Evolutionary conservation across 2,329 filamentous ascomycete species (phyloP), one percentile per base, ranked within the genome.

Genomic region (Beauveria scarabaeidicola): DNA sequence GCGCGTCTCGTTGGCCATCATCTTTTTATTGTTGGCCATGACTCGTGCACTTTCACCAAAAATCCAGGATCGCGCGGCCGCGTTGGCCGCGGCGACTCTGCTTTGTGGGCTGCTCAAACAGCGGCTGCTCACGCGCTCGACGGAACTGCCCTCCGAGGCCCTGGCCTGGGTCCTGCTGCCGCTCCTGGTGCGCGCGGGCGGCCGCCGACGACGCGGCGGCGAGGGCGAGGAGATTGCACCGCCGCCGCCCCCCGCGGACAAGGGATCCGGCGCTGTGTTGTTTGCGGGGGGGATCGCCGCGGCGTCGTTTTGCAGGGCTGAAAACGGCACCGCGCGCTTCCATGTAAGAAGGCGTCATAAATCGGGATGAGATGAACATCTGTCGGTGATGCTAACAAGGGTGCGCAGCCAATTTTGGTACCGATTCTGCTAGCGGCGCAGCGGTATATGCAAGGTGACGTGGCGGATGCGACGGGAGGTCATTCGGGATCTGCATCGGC

Each of bases 131-230:
- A 58, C 66, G 0, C 57, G 56, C 8, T 61, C 66, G 29, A 46
- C 67, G 1, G 72, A 73, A 52, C 51, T 73, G 5, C 61, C 47
- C 11, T 74, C 73, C 0, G 73, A 75, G 59, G 52, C 66, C 1
- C n/a, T 73, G 1, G 68, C 69, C 17, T 75, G 73, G 72, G 36
- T 61, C 1, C 11, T 69, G 4, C 32, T 74, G 21, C 67, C 71
- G 0, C 6, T 65, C 5, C 6, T 73, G 1, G 65, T 69, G 13
- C 54, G 48, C 4, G 2, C 7, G 23, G 15, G n/a, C 32, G 6
- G 32, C 32, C 32, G 11, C 32, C 32, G 15, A 19, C 25, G 17
- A 0, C 19, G 15, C 17, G 29, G 15, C 32, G 3, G 2, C 6
- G 1, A 4, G 19, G 5, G 4, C 15, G 21, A 2, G 40, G 21